These are phyloP conservation scores for Pestalotiopsis sp. DNA, from an alignment of 2,329 filamentous ascomycete species.

Conservation along the genomic window DNA sequence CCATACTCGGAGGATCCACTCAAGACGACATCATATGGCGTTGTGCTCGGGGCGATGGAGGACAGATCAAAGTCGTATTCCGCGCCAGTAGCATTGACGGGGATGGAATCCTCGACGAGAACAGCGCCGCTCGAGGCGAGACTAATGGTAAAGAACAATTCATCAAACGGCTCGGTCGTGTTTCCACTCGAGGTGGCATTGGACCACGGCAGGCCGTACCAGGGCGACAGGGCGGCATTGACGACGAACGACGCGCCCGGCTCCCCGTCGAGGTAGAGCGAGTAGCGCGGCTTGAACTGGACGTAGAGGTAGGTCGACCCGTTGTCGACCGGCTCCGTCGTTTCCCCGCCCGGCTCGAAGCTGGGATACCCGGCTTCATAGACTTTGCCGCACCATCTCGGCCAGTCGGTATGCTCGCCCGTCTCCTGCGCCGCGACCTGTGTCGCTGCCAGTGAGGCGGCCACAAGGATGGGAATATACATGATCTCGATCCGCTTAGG, in stretches of 20 bases:
- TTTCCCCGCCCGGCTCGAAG: constrained; percentile 11
- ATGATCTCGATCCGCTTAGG: neutral
- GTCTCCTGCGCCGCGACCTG: neutral
- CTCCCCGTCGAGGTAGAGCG: constrained; percentile 47
- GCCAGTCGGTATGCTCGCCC: constrained; percentile 10
- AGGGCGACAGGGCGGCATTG: constrained; percentile 43
- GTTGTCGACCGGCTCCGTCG: constrained; percentile 6
- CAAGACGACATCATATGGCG: constrained; percentile 42
- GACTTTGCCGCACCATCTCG: constrained; percentile 15
- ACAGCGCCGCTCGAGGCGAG: constrained; percentile 28
- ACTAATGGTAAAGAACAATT: constrained; percentile 40
- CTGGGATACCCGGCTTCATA: constrained; percentile 11
- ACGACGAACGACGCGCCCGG: constrained; percentile 44
- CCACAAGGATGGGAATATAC: neutral
- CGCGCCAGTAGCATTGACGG: constrained; percentile 35
- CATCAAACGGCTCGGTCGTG: constrained; percentile 22
- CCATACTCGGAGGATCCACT: constrained; percentile 34
- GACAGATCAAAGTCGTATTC: constrained; percentile 41
- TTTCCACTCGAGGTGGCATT: constrained; percentile 23
- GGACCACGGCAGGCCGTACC: constrained; percentile 40
- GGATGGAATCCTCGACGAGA: constrained; percentile 36
- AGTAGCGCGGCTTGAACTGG: constrained; percentile 48
- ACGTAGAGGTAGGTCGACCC: constrained; percentile 29
- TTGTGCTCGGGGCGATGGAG: constrained; percentile 34
- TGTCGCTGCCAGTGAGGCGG: neutral